Evolutionary conservation across 176 grass and related monocot species (phyloP).

Genomic region (Zoysia japonica): DNA sequence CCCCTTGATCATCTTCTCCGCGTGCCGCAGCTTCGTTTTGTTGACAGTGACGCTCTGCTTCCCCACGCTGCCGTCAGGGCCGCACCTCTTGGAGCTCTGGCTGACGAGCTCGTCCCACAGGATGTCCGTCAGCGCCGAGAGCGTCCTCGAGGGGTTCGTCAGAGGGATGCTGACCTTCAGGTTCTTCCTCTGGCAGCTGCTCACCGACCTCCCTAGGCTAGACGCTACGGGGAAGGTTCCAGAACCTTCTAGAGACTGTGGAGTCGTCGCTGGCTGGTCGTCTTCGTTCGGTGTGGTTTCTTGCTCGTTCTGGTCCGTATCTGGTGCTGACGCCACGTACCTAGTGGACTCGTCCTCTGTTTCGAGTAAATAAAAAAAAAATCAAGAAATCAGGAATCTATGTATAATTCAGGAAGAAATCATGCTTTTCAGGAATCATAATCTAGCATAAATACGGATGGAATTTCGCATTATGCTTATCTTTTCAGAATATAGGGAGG

Average conservation of each 20-base stretch:
- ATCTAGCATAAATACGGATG: neutral
- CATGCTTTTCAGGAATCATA: neutral
- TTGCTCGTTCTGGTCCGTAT: constrained; percentile 40
- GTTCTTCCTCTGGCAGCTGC: constrained; percentile 65
- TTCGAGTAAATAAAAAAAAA: neutral
- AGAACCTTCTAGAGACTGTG: constrained; percentile 39
- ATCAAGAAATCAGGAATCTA: neutral
- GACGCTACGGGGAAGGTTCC: constrained; percentile 34
- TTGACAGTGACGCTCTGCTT: constrained; percentile 42
- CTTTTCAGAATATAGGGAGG: neutral
- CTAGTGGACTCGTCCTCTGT: constrained; percentile 58
- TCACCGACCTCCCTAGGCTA: constrained; percentile 46
- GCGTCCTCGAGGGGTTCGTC: constrained; percentile 62
- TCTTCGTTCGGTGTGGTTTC: constrained; percentile 19
- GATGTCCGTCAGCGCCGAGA: constrained; percentile 61
- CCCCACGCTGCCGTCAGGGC: constrained; percentile 17
- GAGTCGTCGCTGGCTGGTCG: constrained; percentile 21
- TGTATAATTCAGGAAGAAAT: neutral
- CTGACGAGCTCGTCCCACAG: constrained; percentile 56
- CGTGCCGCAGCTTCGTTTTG: constrained; percentile 75
- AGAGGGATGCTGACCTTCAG: constrained; percentile 77
- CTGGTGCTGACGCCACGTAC: constrained; percentile 15
- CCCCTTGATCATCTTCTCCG: constrained; percentile 84
- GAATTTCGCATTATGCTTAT: neutral
- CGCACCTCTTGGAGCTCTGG: constrained; percentile 57